phyloP scores from a whole-genome alignment of 1,139 yeast genomes.

The Sugiyamaella neomexicana region DNA sequence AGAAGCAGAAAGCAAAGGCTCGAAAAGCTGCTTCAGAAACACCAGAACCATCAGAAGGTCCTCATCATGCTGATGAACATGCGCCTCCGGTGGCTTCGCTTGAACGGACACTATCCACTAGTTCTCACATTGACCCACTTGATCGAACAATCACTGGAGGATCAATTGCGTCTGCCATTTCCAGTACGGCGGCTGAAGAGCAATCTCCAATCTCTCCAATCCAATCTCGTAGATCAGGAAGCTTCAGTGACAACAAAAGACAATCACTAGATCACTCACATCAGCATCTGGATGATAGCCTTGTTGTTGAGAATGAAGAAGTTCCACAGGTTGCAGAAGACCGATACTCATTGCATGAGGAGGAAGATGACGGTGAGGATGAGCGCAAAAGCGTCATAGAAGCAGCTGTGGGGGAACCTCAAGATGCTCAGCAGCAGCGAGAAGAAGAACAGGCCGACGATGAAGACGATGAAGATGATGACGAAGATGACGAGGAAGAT shows the following conservation, averaged over 20 bases:
- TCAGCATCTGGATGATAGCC: conserved; percentile 12
- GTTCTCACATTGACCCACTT: conserved; percentile 19
- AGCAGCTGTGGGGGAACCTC: no score
- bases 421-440: no score
- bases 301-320: conserved; percentile 26
- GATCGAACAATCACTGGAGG: conserved; percentile 25
- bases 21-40: conserved; percentile 17
- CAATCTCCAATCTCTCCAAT: conserved; percentile 7
- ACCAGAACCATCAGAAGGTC: conserved; percentile 9
- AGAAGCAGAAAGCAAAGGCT: conserved; percentile 49
- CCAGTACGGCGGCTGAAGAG: conserved; percentile 2
- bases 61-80: background rate
- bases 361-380: conserved; percentile 12
- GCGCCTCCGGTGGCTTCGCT: conserved; percentile 14
- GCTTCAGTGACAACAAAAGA: conserved; percentile 16
- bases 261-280: conserved; percentile 13
- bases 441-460: conserved; percentile 25
- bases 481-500: conserved; percentile 44
- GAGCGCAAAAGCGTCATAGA: no score
- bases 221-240: conserved; percentile 14
- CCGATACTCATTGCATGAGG: conserved; percentile 2
- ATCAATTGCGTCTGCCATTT: conserved; percentile 18
- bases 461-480: conserved; percentile 34
- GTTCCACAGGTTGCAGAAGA: conserved; percentile 9
- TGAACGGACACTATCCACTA: conserved; percentile 24